Evolutionary conservation across 495 filamentous ascomycete genomes (phyloP).

Genomic region (Penicillium argentinense): DNA sequence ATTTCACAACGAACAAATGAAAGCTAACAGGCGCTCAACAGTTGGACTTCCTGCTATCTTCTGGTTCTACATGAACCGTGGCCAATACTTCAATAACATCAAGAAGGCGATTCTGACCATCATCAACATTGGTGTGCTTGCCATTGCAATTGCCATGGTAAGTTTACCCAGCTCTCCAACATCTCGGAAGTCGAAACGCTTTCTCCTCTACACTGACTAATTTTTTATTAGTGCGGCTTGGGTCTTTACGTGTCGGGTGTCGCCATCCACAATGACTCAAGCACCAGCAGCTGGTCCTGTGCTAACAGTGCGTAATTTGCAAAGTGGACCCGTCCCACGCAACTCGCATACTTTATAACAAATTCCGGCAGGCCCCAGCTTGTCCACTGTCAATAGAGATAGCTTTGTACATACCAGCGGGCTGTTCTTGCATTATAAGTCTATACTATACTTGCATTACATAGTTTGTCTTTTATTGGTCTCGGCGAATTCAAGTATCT

Average conservation of each 20-base stretch:
- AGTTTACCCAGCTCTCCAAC: constrained; percentile 12
- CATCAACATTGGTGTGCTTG: constrained; percentile 33
- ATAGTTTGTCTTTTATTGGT: no score
- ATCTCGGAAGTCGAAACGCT: no score
- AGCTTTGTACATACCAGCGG: not conserved
- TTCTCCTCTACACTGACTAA: not conserved
- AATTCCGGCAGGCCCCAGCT: not conserved
- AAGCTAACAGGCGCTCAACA: no score
- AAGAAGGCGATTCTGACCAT: constrained; percentile 35
- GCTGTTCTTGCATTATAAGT: constrained; percentile 1
- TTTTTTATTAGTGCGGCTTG: constrained; percentile 32
- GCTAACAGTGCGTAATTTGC: constrained; percentile 30
- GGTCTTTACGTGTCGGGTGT: constrained; percentile 42
- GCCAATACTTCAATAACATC: constrained; percentile 27
- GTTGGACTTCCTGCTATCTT: constrained; percentile 42
- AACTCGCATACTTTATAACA: not conserved
- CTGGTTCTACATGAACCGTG: constrained; percentile 43
- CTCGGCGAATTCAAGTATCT: no score
- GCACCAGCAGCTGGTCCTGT: constrained; percentile 32
- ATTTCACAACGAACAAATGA: no score
- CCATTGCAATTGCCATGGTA: constrained; percentile 36
- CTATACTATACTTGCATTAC: constrained; percentile 1
- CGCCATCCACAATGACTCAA: constrained; percentile 34
- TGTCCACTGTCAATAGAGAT: not conserved
- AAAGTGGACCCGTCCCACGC: not conserved